These are phyloP conservation scores for Phytophthora nicotianae DNA, from an alignment of 352 stramenopile genomes.

Conservation along the genomic window DNA sequence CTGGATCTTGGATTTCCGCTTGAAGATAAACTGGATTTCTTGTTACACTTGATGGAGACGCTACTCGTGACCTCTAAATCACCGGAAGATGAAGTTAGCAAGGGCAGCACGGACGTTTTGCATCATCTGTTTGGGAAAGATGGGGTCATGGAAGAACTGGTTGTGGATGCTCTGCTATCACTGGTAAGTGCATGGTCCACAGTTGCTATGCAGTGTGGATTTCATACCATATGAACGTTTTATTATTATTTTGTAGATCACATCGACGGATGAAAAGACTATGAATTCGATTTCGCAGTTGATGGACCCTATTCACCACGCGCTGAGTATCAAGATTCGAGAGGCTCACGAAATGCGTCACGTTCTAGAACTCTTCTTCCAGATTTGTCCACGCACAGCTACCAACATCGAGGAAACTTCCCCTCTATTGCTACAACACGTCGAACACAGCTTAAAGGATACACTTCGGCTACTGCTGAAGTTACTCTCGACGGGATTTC, in stretches of 20 bases:
- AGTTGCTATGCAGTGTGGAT: neutral
- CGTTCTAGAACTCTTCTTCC: constrained; percentile 70
- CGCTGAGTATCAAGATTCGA: constrained; percentile 72
- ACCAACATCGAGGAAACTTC: constrained; percentile 79
- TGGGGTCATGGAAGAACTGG: constrained; percentile 65
- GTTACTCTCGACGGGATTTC: constrained; percentile 79
- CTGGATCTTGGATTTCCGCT: constrained; percentile 66
- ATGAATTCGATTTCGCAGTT: constrained; percentile 61
- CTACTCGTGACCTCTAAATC: constrained; percentile 46
- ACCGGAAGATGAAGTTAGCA: constrained; percentile 11
- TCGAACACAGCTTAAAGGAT: constrained; percentile 81
- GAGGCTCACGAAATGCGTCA: constrained; percentile 81
- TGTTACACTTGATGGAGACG: constrained; percentile 66
- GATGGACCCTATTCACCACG: constrained; percentile 65
- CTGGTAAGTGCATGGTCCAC: constrained; percentile 40
- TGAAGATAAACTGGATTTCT: constrained; percentile 70
- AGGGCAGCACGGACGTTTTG: constrained; percentile 44
- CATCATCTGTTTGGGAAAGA: constrained; percentile 75
- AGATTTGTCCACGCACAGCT: constrained; percentile 74
- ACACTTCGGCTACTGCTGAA: constrained; percentile 77
- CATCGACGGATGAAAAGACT: constrained; percentile 56
- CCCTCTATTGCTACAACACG: constrained; percentile 74
- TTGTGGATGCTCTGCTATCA: constrained; percentile 64
- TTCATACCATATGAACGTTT: neutral
- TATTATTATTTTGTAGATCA: constrained; percentile 38